Evolutionary conservation across 192 early-diverging fungal species (phyloP), one percentile per base, ranked within the genome.

Genomic region (Backusella psychrophila): DNA sequence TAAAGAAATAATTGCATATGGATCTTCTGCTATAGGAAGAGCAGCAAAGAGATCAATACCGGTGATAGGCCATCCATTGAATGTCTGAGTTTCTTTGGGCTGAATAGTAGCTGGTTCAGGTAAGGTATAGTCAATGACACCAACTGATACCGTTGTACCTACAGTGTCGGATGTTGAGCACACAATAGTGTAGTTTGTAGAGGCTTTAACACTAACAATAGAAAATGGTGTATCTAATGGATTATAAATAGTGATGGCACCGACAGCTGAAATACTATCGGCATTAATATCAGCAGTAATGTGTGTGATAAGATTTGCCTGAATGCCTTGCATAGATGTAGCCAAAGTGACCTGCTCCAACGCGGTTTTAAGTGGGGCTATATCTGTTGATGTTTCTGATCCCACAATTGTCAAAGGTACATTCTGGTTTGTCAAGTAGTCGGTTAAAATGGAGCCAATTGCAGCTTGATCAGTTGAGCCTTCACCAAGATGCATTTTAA

Each of bases 291-390:
- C 34, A 78, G 75, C 15, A 79, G 17, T 17, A 31, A 71, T 19
- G 23, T 36, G 19, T 7, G 41, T 63, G 29, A 90, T 82, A 12
- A 85, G 66, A 67, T 81, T 79, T 2, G 81, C 78, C 19, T 83
- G 67, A 19, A 90, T 78, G 75, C 89, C 89, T n/a, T 76, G 79
- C 39, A 90, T 84, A 5, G 70, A 33, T 1, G 87, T 75, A 0
- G 70, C 35, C 44, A 87, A 53, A 15, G 82, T 41, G 26, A 90
- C 77, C 19, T 80, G 68, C n/a, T 71, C 69, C 17, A 90, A 77
- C 35, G 78, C 87, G n/a, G 77, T 72, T 68, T 84, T 69, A 56
- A 88, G 73, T 26, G 86, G 81, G 12, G 52, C 82, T 39, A 90
- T 77, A 6, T n/a, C 26, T 7, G 82, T 84, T 26, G 87, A 87